A percentile compares a stretch with the other conserved stretches of the same genome.
These are phyloP conservation scores for Carex pumila DNA, from an alignment of 176 grass and related monocot species.

Conservation along the genomic window DNA sequence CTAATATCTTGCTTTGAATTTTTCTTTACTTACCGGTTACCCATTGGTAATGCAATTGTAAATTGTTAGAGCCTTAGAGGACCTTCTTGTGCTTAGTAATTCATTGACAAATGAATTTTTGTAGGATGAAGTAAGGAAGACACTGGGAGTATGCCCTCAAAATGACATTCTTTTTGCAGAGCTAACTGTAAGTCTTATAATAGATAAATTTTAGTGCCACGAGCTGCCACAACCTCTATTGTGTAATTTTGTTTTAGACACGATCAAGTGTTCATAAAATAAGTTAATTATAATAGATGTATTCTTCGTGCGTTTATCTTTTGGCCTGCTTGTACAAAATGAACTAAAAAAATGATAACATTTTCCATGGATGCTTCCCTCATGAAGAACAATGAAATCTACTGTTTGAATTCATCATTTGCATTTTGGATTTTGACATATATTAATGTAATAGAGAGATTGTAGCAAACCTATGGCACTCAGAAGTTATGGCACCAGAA, in stretches of 20 bases:
- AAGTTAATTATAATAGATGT: background rate
- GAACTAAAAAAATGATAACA: background rate
- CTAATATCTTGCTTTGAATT: background rate
- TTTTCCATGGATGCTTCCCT: background rate
- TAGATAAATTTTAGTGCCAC: no score
- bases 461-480: background rate
- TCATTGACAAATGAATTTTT: slow-evolving; percentile 10
- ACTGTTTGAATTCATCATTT: background rate
- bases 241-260: background rate
- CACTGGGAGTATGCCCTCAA: slow-evolving; percentile 45
- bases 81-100: background rate
- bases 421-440: background rate
- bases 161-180: slow-evolving; percentile 45
- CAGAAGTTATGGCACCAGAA: background rate
- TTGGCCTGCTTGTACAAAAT: background rate
- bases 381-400: background rate
- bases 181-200: slow-evolving; percentile 30
- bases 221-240: background rate
- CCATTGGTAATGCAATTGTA: background rate
- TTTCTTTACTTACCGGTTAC: background rate
- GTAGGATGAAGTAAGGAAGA: slow-evolving; percentile 48
- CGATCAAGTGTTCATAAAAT: background rate
- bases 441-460: background rate
- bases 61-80: background rate
- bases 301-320: background rate